A percentile compares a stretch with the other conserved stretches of the same genome.
phyloP scores from a whole-genome alignment of 768 basidiomycete genomes.

The Lentinula guzmanii region DNA sequence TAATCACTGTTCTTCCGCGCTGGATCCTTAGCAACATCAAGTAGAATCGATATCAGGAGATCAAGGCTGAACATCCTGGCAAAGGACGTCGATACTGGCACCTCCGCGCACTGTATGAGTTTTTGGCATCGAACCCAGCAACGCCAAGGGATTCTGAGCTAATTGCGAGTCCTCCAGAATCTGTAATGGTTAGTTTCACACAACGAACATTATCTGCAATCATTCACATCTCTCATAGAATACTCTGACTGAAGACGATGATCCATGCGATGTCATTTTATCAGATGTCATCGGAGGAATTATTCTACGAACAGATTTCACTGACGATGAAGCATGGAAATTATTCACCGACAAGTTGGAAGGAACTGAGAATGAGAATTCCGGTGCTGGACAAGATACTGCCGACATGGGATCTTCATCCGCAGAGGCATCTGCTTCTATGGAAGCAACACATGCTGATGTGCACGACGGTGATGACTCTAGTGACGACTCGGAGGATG shows the following conservation, averaged over 20 bases:
- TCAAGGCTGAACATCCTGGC: conserved; percentile 38
- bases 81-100: conserved; percentile 56
- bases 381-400: conserved; percentile 20
- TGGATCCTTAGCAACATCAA: not conserved
- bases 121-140: conserved; percentile 32
- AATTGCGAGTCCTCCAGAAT: conserved; percentile 10
- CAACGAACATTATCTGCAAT: not conserved
- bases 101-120: conserved; percentile 43
- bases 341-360: conserved; percentile 44
- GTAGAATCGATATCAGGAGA: conserved; percentile 27
- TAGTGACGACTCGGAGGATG: conserved; percentile 22
- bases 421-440: not conserved
- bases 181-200: not conserved
- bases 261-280: conserved; percentile 46
- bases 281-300: conserved; percentile 50
- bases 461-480: conserved; percentile 27
- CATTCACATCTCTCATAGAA: conserved; percentile 4
- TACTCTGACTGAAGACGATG: conserved; percentile 33
- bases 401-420: conserved; percentile 12
- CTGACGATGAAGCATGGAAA: conserved; percentile 62
- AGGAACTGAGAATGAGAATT: conserved; percentile 53
- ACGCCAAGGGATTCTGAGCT: conserved; percentile 4
- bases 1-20: not conserved
- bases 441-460: conserved; percentile 11
- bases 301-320: conserved; percentile 69